These are phyloP conservation scores for Chalciporus sphaerocephalus DNA, from an alignment of 768 basidiomycete genomes.

Conservation along the genomic window DNA sequence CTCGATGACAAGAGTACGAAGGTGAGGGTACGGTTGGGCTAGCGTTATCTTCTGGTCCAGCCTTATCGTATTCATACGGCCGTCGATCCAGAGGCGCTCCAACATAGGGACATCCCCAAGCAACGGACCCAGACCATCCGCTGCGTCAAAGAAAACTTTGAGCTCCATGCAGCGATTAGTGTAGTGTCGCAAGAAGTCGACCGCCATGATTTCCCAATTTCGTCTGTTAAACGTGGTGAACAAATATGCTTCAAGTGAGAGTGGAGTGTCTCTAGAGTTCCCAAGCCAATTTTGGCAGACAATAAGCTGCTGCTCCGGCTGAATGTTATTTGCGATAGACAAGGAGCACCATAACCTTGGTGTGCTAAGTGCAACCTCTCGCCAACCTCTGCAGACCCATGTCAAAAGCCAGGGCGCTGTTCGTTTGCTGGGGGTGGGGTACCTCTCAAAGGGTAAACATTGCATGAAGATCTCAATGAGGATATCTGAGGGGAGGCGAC, in stretches of 20 bases:
- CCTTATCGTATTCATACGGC: conserved; percentile 1
- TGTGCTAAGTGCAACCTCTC: conserved; percentile 33
- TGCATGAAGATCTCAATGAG: conserved; percentile 43
- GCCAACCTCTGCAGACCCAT: conserved; percentile 42
- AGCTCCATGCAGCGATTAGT: conserved; percentile 7
- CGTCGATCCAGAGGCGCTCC: conserved; percentile 13
- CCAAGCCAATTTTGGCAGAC: conserved; percentile 17
- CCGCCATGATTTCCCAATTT: conserved; percentile 8
- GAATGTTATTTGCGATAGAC: background rate
- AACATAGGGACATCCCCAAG: conserved; percentile 16
- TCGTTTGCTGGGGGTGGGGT: conserved; percentile 19
- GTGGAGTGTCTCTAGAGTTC: conserved; percentile 12
- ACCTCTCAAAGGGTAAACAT: conserved; percentile 26
- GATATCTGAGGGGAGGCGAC: conserved; percentile 40
- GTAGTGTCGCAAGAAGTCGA: conserved; percentile 18
- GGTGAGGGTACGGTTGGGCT: too few relatives aligned
- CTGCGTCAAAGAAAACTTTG: conserved; percentile 8
- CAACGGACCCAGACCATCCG: conserved; percentile 4
- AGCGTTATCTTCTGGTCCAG: conserved; percentile 5
- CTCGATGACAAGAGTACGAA: too few relatives aligned
- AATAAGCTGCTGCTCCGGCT: conserved; percentile 4
- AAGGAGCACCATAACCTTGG: conserved; percentile 49
- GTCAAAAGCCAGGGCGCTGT: conserved; percentile 37
- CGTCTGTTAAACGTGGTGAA: conserved; percentile 14
- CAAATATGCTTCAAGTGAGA: conserved; percentile 20